Evolutionary conservation across 768 basidiomycete species (phyloP), one percentile per base, ranked within the genome.

Genomic region (Lyophyllum semitale): DNA sequence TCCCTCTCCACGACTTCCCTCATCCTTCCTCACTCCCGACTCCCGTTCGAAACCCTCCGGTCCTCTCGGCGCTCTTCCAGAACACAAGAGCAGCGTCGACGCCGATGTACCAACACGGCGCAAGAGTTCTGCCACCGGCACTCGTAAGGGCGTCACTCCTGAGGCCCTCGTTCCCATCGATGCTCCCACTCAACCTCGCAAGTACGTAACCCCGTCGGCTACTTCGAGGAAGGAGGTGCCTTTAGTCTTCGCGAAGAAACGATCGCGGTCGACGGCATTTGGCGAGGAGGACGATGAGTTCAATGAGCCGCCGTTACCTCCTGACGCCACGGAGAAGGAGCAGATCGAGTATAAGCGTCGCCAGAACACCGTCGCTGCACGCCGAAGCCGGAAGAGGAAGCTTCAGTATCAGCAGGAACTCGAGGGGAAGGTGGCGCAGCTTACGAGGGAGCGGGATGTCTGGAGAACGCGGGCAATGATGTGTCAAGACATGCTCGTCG

Each of bases 311-410:
- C 66, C 66, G 1, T 66, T 69, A 15, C 65, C 66, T 1, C 73
- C 80, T 0, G 71, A 78, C 5, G 67, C 76, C 4, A 74, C 76
- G 1, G 84, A 84, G 68, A 68, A 77, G 57, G 82, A 87, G 60
- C 84, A 85, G 59, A 91, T 92, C 60, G 88, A 87, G 70, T 80
- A 79, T 48, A 93, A 93, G 78, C 81, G 92, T 43, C 79, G 87
- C 5, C 85, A 87, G 70, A 93, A 93, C 65, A 91, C 90, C 4
- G 68, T 92, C 7, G 91, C 92, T 0, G 92, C 92, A 18, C 78
- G 92, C 4, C 80, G 88, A 44, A 85, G 83, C 61, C 77, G 91
- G 11, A 83, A 84, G 79, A 79, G 91, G 44, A 93, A 92, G 78
- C 70, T 87, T 33, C 80, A 84, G 71, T 80, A 89, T 60, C 82